Conservation (phyloP, 2,329 filamentous ascomycete species). For the Talaromyces sp. region DNA sequence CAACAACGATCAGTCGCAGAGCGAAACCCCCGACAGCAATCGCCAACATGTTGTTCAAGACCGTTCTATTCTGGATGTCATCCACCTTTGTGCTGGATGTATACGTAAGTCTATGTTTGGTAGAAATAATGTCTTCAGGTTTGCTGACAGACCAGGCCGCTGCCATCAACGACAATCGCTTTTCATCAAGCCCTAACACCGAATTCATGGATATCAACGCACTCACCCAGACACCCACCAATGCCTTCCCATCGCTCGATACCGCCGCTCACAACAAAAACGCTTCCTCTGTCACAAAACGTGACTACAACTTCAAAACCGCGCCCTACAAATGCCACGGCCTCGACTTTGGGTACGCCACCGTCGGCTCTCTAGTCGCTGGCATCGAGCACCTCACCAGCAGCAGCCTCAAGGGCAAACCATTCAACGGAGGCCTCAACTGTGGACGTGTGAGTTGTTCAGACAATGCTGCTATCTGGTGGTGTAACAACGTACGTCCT, state of each 20-base stretch:
- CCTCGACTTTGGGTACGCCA: not conserved
- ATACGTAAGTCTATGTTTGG: not conserved
- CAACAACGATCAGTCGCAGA: not conserved
- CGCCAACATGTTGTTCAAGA: not conserved
- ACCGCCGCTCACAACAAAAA: not conserved
- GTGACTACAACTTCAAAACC: not conserved
- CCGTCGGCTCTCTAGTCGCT: not conserved
- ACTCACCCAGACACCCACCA: not conserved
- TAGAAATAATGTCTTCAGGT: no score
- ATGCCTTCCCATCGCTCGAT: no score
- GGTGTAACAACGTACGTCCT: slow-evolving; percentile 1
- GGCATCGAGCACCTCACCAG: not conserved
- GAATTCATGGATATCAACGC: not conserved
- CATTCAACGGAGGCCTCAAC: not conserved
- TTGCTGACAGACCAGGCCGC: not conserved
- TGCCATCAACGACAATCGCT: not conserved
- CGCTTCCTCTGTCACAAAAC: not conserved
- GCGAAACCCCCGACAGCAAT: not conserved
- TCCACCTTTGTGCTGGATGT: not conserved
- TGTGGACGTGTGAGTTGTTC: slow-evolving; percentile 4
- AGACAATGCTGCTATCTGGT: slow-evolving; percentile 1
- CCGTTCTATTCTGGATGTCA: not conserved
- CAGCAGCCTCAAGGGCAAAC: not conserved
- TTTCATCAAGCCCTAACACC: not conserved
- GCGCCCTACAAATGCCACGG: slow-evolving; percentile 1